Percentiles rank a stretch among this genome's conserved stretches.
Evolutionary conservation across 352 stramenopile genomes (phyloP).

Genomic region (Globisporangium nunn): DNA sequence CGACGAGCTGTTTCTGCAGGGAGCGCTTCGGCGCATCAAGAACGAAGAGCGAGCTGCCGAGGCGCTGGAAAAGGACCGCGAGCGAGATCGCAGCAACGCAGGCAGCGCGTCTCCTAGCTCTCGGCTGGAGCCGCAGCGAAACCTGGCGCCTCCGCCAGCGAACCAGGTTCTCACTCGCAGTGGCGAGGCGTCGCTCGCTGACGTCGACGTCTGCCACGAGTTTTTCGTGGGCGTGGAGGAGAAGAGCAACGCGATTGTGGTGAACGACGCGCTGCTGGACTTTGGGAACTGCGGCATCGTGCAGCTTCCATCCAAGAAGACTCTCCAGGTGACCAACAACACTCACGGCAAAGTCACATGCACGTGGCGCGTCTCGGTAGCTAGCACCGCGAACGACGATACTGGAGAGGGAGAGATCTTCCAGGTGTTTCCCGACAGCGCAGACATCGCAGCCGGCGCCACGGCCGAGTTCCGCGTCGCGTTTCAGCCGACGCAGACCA

Average conservation of each 20-base stretch:
- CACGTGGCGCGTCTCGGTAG: slow-evolving; percentile 52
- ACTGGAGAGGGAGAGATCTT: slow-evolving; percentile 32
- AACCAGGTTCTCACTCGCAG: slow-evolving; percentile 71
- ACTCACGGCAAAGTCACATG: slow-evolving; percentile 85
- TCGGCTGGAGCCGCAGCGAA: neutral
- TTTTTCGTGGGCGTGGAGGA: slow-evolving; percentile 77
- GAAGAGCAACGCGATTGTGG: slow-evolving; percentile 42
- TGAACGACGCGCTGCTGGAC: slow-evolving; percentile 44
- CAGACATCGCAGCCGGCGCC: slow-evolving; percentile 74
- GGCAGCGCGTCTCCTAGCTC: neutral
- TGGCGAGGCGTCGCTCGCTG: slow-evolving; percentile 67
- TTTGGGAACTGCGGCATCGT: slow-evolving; percentile 70
- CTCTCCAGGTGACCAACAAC: slow-evolving; percentile 78
- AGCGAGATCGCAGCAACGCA: slow-evolving; percentile 5
- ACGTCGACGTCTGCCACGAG: slow-evolving; percentile 74
- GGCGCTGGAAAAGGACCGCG: neutral
- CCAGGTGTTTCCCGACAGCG: slow-evolving; percentile 56
- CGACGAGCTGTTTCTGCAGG: slow-evolving; percentile 56
- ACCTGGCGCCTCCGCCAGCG: slow-evolving; percentile 14
- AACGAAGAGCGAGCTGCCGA: slow-evolving; percentile 6
- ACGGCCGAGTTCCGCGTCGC: slow-evolving; percentile 75
- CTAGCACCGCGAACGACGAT: slow-evolving; percentile 3
- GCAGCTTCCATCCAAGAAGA: slow-evolving; percentile 57
- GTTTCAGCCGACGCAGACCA: slow-evolving; percentile 68
- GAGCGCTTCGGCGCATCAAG: slow-evolving; percentile 28